These are phyloP conservation scores for Syzygium malaccense DNA, from an alignment of 441 rosid genomes.

Conservation along the genomic window DNA sequence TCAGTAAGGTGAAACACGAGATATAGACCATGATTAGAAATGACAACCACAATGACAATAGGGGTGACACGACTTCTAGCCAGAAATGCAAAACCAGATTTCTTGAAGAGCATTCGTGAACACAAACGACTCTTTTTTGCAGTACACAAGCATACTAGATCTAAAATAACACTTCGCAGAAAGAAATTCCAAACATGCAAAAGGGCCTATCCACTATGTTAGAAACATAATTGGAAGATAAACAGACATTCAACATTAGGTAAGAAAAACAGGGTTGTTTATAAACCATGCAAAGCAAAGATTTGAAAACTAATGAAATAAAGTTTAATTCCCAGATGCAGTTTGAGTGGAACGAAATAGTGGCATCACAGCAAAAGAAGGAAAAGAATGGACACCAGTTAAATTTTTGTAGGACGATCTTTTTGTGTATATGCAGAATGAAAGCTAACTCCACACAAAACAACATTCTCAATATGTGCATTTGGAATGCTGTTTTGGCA, in stretches of 20 bases:
- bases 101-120: neutral
- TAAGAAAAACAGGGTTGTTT: neutral
- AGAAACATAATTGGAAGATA: neutral
- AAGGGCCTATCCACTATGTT: neutral
- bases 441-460: neutral
- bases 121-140: neutral
- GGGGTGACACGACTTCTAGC: neutral
- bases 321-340: neutral
- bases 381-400: neutral
- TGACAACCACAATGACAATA: neutral
- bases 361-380: neutral
- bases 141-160: neutral
- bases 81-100: neutral
- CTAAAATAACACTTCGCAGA: neutral
- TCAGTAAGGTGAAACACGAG: neutral
- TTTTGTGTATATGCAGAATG: neutral
- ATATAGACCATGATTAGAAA: neutral
- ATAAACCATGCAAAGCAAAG: neutral
- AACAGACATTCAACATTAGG: neutral
- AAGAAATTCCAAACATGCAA: neutral
- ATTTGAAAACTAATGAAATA: neutral
- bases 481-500: neutral
- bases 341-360: neutral
- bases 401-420: neutral
- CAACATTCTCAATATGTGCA: neutral